phyloP scores from a whole-genome alignment of 2,329 filamentous ascomycete species.

The Fusarium fracticaudum region DNA sequence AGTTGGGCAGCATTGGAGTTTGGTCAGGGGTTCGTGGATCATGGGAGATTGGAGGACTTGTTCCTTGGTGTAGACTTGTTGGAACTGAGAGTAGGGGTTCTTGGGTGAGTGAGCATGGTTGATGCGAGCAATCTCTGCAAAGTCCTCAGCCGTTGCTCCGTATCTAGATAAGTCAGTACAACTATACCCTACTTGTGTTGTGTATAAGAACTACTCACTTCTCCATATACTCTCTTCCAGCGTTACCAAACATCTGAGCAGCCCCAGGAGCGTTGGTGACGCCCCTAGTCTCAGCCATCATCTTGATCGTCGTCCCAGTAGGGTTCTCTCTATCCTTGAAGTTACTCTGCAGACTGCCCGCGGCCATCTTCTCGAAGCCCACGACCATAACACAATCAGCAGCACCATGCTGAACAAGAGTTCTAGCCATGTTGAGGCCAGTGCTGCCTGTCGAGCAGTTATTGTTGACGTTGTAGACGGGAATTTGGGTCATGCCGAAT shows the following conservation, averaged over 20 bases:
- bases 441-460: conserved; percentile 98
- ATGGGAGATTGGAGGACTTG: conserved; percentile 79
- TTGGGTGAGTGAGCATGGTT: conserved; percentile 92
- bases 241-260: conserved; percentile 96
- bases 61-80: conserved; percentile 87
- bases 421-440: conserved; percentile 84
- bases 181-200: not conserved
- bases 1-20: conserved; percentile 98
- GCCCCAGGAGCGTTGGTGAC: conserved; percentile 84
- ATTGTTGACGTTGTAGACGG: conserved; percentile 98
- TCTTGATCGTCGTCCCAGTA: conserved; percentile 73
- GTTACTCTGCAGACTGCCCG: conserved; percentile 83
- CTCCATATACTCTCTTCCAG: conserved; percentile 93
- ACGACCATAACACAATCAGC: conserved; percentile 91
- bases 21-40: conserved; percentile 89
- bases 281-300: conserved; percentile 87
- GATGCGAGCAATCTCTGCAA: conserved; percentile 91
- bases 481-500: conserved; percentile 96
- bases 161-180: conserved; percentile 63
- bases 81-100: conserved; percentile 99
- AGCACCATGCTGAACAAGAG: conserved; percentile 80
- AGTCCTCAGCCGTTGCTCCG: conserved; percentile 85
- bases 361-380: conserved; percentile 98
- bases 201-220: conserved; percentile 63
- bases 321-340: conserved; percentile 89